Evolutionary conservation across 768 basidiomycete species (phyloP), one percentile per base, ranked within the genome.

Genomic region (Fibroporia radiculosa): DNA sequence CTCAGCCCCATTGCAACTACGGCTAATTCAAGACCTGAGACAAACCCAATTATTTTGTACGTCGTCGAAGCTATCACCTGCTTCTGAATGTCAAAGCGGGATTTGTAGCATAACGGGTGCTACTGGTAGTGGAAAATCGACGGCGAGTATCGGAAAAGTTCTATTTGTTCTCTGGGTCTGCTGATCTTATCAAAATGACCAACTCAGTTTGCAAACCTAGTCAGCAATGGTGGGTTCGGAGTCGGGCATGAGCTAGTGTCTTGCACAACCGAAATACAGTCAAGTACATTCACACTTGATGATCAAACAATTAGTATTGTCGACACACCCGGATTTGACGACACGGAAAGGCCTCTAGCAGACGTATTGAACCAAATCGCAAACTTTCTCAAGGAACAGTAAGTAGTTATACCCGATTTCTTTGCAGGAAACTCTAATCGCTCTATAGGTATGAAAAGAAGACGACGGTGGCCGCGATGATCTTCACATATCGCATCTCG

Each of bases 401-500:
- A 13, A 41, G 46, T 29, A 12, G 3, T 41, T 12, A 16, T 26
- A 2, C 10, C 25, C 2, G n/a, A 10, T 11, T 6, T 13, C 3
- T 12, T 18, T 26, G n/a, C 34, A 5, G 24, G 19, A 6, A 16
- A 11, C n/a, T 16, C 4, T 4, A 13, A 25, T 24, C 13, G 48
- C 8, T 11, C 19, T 18, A 19, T 32, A 55, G 52, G 13, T 32
- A 55, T 38, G 27, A 45, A 8, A 22, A 28, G 28, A 37, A 44
- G 1, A 29, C 45, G 32, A 60, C 45, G 12, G 39, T 63, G 4
- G 40, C 54, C 20, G 70, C 67, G 10, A 51, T 69, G 31, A 48
- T 66, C 16, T 67, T 66, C 45, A 40, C 63, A 20, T 62, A 66
- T 29, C 56, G 60, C 26, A 67, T 69, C 31, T 53, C 63, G 23